Evolutionary conservation across 768 basidiomycete genomes (phyloP).

Genomic region (Tulasnella sp.): DNA sequence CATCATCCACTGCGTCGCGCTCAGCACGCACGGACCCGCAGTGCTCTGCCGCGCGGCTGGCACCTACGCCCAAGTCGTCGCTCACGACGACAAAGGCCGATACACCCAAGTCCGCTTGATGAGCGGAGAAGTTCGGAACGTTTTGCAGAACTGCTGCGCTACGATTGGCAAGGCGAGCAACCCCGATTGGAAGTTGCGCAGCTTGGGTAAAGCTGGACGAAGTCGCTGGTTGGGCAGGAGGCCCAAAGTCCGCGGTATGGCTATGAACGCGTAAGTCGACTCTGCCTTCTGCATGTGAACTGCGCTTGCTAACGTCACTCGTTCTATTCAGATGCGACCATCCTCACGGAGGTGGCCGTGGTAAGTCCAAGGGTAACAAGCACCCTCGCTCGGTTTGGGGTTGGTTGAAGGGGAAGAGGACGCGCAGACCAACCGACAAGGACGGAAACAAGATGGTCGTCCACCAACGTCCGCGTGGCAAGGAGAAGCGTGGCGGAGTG

Average conservation of each 20-base stretch:
- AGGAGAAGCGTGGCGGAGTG: slow-evolving; percentile 34
- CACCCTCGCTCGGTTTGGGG: slow-evolving; percentile 89
- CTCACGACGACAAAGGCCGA: slow-evolving; percentile 59
- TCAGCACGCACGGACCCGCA: slow-evolving; percentile 66
- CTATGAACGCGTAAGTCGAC: slow-evolving; percentile 81
- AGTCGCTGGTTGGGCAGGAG: slow-evolving; percentile 77
- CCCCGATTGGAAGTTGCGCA: slow-evolving; percentile 74
- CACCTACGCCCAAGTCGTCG: slow-evolving; percentile 70
- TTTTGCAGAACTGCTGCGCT: slow-evolving; percentile 68
- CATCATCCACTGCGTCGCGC: slow-evolving; percentile 76
- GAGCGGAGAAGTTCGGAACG: slow-evolving; percentile 85
- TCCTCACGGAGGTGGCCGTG: slow-evolving; percentile 96
- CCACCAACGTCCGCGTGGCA: slow-evolving; percentile 73
- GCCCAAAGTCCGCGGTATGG: slow-evolving; percentile 86
- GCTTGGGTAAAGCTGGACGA: slow-evolving; percentile 87
- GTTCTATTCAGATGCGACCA: slow-evolving; percentile 58
- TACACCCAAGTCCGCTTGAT: slow-evolving; percentile 81
- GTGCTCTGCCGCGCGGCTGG: slow-evolving; percentile 88
- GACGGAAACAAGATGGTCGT: slow-evolving; percentile 85
- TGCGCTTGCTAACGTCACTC: neutral
- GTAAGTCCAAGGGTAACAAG: slow-evolving; percentile 94
- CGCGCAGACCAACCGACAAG: slow-evolving; percentile 60
- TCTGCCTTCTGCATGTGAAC: neutral
- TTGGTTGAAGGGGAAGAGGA: slow-evolving; percentile 81
- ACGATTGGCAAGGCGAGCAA: slow-evolving; percentile 92